A percentile compares a stretch with the other conserved stretches of the same genome.
These are phyloP conservation scores for Crithidia bombi DNA, from an alignment of 208 protist genomes.

Conservation along the genomic window DNA sequence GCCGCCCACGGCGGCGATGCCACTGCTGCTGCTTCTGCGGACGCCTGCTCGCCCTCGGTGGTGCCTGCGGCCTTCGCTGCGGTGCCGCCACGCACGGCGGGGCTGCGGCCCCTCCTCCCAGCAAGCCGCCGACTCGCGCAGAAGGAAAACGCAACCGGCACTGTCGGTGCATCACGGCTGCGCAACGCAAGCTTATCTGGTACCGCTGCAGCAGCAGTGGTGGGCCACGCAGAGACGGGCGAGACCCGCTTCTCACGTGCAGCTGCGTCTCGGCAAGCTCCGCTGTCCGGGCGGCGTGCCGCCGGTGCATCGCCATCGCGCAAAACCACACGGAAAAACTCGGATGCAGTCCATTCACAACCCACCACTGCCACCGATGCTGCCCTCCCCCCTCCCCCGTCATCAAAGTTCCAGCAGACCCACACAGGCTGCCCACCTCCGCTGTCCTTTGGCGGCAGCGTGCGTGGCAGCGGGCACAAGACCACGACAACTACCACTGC, in stretches of 20 bases:
- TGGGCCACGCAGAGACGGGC: background rate
- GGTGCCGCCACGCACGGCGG: conserved; percentile 7
- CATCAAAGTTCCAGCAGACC: conserved; percentile 30
- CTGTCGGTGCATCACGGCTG: background rate
- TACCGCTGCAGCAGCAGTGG: background rate
- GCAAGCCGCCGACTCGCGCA: background rate
- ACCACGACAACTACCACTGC: background rate
- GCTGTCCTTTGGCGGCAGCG: conserved; percentile 14
- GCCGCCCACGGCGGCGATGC: conserved; percentile 14
- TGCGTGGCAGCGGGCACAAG: background rate
- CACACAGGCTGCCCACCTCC: conserved; percentile 25
- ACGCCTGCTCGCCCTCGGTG: background rate
- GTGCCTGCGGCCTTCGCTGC: conserved; percentile 6
- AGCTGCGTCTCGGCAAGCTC: conserved; percentile 2
- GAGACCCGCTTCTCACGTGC: conserved; percentile 13
- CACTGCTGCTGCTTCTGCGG: background rate
- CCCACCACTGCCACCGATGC: background rate
- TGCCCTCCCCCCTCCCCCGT: conserved; percentile 1
- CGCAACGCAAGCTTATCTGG: background rate
- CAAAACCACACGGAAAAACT: conserved; percentile 10
- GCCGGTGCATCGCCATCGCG: background rate
- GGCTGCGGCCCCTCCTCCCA: conserved; percentile 19
- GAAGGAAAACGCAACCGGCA: background rate
- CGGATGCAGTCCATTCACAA: background rate
- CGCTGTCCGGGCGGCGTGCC: conserved; percentile 12